Conservation (phyloP, 1,139 yeast species). For the Sugiyamaella japonica region DNA sequence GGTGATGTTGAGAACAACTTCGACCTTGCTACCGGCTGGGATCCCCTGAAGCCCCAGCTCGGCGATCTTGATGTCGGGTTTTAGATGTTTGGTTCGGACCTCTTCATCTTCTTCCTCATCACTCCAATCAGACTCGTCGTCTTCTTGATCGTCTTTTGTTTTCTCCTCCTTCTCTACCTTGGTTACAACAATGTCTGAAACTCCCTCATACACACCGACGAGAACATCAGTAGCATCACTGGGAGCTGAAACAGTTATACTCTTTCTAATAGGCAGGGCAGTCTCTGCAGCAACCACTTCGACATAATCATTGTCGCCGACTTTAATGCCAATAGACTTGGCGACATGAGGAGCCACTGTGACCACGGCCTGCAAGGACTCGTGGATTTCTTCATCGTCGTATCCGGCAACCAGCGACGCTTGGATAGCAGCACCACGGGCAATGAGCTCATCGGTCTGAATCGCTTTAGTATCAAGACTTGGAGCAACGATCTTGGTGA, state of each 20-base stretch:
- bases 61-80: slow-evolving; percentile 74
- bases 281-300: slow-evolving; percentile 82
- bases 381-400: slow-evolving; percentile 83
- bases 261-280: slow-evolving; percentile 86
- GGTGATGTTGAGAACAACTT: slow-evolving; percentile 79
- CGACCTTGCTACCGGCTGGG: slow-evolving; percentile 66
- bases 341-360: slow-evolving; percentile 85
- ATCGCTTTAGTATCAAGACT: slow-evolving; percentile 71
- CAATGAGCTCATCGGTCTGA: slow-evolving; percentile 84
- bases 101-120: slow-evolving; percentile 74
- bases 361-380: slow-evolving; percentile 82
- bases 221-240: slow-evolving; percentile 56
- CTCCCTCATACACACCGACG: slow-evolving; percentile 82
- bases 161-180: slow-evolving; percentile 66
- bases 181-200: slow-evolving; percentile 74
- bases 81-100: slow-evolving; percentile 67
- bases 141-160: slow-evolving; percentile 48
- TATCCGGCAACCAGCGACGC: slow-evolving; percentile 83
- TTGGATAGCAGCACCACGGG: slow-evolving; percentile 97
- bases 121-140: slow-evolving; percentile 58
- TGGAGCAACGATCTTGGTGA: slow-evolving; percentile 77
- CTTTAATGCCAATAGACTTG: slow-evolving; percentile 83
- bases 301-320: slow-evolving; percentile 51
- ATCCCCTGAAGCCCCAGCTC: slow-evolving; percentile 75
- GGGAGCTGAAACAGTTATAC: slow-evolving; percentile 59